Percentiles rank a stretch among this genome's conserved stretches.
phyloP scores from a whole-genome alignment of 345 rosid species.

The rapeseed (Brassica napus) region Da-Ae NC_063441.1:9887001-9887500 shows the following conservation, averaged over 20 bases:
- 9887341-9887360: background rate
- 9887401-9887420: no score
- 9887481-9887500: no score
- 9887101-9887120: conserved; percentile 27
- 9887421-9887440: no score
- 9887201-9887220: conserved; percentile 14
- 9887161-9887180: conserved; percentile 30
- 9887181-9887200: conserved; percentile 10
- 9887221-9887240: conserved; percentile 3
- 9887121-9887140: conserved; percentile 19
- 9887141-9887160: conserved; percentile 23
- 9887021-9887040: background rate
- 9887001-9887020: background rate
- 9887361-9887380: background rate
- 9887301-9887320: background rate
- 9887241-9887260: background rate
- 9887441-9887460: no score
- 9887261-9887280: background rate
- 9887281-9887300: background rate
- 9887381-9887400: no score
- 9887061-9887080: background rate
- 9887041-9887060: background rate
- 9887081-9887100: background rate
- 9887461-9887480: no score
- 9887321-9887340: no score